These are phyloP conservation scores for Suillus occidentalis DNA, from an alignment of 768 basidiomycete species.

Conservation along the genomic window DNA sequence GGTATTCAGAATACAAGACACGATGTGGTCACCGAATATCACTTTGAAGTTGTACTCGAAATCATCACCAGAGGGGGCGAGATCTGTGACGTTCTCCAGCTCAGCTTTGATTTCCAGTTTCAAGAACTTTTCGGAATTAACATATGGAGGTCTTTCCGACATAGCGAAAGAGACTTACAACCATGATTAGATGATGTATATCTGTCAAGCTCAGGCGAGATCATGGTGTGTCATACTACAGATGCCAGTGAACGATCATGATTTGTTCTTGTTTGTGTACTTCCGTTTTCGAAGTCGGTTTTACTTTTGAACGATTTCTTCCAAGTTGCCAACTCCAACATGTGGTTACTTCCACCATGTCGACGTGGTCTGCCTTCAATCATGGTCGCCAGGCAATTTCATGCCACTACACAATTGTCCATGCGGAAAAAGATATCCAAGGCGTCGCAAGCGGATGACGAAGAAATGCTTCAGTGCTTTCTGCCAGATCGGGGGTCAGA, in stretches of 20 bases:
- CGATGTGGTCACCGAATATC: constrained; percentile 1
- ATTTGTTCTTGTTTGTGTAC: constrained; percentile 28
- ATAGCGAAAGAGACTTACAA: constrained; percentile 41
- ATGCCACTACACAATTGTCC: constrained; percentile 21
- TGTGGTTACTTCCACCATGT: constrained; percentile 22
- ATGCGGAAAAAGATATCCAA: constrained; percentile 20
- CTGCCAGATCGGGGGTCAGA: constrained; percentile 47
- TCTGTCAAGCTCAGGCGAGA: not conserved
- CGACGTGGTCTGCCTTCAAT: constrained; percentile 15
- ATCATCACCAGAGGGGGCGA: constrained; percentile 62
- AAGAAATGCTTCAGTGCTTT: constrained; percentile 39
- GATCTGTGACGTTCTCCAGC: constrained; percentile 73
- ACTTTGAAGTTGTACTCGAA: constrained; percentile 86
- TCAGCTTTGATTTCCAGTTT: constrained; percentile 75
- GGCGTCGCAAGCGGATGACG: constrained; percentile 42
- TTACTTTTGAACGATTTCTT: not conserved
- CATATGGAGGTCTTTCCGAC: not conserved
- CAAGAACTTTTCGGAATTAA: constrained; percentile 43
- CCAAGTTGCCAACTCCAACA: constrained; percentile 11
- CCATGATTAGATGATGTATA: constrained; percentile 38
- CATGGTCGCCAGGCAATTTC: constrained; percentile 21
- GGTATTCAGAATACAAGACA: constrained; percentile 4
- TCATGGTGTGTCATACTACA: not conserved
- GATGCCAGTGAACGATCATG: not conserved
- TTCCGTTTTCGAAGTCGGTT: not conserved